Conservation (phyloP, 1,284 basidiomycete genomes). For the Malassezia cuniculi region DNA sequence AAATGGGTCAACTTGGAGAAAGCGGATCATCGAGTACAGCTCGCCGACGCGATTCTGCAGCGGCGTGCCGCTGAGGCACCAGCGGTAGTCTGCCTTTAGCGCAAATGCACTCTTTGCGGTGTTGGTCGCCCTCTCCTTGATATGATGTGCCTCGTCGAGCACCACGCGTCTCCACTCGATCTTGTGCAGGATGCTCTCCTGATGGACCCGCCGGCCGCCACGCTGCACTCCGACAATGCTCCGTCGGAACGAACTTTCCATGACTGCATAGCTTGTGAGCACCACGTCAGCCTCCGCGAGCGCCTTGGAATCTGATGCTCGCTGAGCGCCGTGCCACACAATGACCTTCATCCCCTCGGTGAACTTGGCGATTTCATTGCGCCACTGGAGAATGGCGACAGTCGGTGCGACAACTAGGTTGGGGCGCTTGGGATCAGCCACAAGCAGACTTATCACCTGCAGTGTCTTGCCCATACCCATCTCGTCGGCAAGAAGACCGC, state of each 20-base stretch:
- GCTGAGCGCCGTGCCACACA: slow-evolving; percentile 73
- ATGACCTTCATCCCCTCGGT: slow-evolving; percentile 53
- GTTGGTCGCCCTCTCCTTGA: slow-evolving; percentile 71
- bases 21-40: slow-evolving; percentile 73
- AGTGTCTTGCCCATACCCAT: slow-evolving; percentile 95
- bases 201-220: slow-evolving; percentile 71
- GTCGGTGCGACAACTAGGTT: slow-evolving; percentile 80
- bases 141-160: slow-evolving; percentile 96
- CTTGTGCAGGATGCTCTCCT: slow-evolving; percentile 71
- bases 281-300: slow-evolving; percentile 75
- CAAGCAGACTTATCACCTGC: slow-evolving; percentile 81
- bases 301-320: slow-evolving; percentile 53
- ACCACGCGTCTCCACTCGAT: slow-evolving; percentile 93
- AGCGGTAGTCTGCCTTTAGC: slow-evolving; percentile 64
- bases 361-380: slow-evolving; percentile 68
- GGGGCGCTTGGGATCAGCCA: slow-evolving; percentile 64
- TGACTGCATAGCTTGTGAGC: slow-evolving; percentile 53
- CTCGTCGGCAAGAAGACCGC: slow-evolving; percentile 88
- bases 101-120: slow-evolving; percentile 93
- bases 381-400: slow-evolving; percentile 97
- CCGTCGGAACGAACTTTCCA: slow-evolving; percentile 85
- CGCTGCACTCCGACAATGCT: slow-evolving; percentile 83
- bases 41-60: slow-evolving; percentile 72
- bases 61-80: slow-evolving; percentile 98
- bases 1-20: slow-evolving; percentile 31